These are phyloP conservation scores for Globisporangium spiculum DNA, from an alignment of 352 stramenopile species.

Conservation along the genomic window DNA sequence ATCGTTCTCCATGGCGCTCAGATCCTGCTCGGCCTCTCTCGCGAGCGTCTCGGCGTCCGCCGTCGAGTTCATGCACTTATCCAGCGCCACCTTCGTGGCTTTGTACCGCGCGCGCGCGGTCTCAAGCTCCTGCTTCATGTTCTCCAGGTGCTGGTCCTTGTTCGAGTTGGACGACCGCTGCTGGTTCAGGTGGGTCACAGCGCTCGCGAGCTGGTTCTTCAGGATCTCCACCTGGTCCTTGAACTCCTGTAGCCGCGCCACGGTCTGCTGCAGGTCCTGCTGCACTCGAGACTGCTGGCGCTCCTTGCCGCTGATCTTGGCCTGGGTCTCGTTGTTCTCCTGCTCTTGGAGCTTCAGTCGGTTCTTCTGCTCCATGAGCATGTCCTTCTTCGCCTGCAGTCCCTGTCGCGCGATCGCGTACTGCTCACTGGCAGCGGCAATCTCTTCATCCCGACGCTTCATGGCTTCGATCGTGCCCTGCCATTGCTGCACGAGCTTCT, in stretches of 20 bases:
- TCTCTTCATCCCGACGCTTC: conserved; percentile 91
- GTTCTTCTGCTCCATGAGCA: conserved; percentile 72
- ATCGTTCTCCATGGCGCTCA: conserved; percentile 63
- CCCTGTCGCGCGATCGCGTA: conserved; percentile 72
- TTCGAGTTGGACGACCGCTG: conserved; percentile 79
- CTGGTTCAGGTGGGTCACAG: conserved; percentile 80
- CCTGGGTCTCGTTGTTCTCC: conserved; percentile 82
- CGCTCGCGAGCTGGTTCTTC: conserved; percentile 88
- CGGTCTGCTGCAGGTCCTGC: conserved; percentile 58
- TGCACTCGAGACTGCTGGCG: conserved; percentile 67
- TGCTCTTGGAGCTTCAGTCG: conserved; percentile 83
- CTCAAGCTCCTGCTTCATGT: conserved; percentile 78
- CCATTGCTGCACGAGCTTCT: conserved; percentile 94
- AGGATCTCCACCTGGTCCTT: conserved; percentile 91
- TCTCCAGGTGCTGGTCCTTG: conserved; percentile 68
- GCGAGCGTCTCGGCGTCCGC: conserved; percentile 79
- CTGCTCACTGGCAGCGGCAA: conserved; percentile 87
- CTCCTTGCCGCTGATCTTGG: conserved; percentile 66
- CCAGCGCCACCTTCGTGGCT: conserved; percentile 72
- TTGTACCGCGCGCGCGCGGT: conserved; percentile 66
- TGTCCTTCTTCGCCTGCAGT: conserved; percentile 59
- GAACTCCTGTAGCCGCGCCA: conserved; percentile 73
- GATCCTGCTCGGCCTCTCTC: conserved; percentile 82
- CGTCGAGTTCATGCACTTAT: conserved; percentile 65
- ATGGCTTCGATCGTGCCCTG: conserved; percentile 93